These are phyloP conservation scores for Ampelomyces quisqualis DNA, from an alignment of 2,329 filamentous ascomycete species.

Conservation along the genomic window DNA sequence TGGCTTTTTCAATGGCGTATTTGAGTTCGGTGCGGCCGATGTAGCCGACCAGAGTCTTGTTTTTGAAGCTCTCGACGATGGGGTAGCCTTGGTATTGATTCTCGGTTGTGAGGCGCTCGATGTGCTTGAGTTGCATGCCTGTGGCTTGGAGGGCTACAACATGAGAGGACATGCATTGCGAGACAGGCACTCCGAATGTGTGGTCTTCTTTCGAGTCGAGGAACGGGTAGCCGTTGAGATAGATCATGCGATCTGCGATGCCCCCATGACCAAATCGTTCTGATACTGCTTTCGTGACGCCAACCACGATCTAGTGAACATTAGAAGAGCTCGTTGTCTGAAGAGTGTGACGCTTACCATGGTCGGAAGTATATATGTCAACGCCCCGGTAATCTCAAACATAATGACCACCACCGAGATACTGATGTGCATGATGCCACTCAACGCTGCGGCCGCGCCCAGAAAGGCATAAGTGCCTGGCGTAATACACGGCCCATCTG, in stretches of 20 bases:
- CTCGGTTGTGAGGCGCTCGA: constrained; percentile 73
- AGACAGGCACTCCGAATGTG: constrained; percentile 92
- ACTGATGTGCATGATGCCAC: constrained; percentile 97
- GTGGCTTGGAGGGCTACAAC: constrained; percentile 71
- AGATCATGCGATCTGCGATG: constrained; percentile 97
- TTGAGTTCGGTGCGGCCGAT: constrained; percentile 89
- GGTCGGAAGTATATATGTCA: constrained; percentile 94
- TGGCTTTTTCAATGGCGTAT: constrained; percentile 82
- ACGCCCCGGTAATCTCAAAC: constrained; percentile 96
- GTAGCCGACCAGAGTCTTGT: constrained; percentile 79
- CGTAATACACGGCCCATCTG: constrained; percentile 93
- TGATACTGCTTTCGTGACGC: constrained; percentile 89
- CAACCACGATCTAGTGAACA: constrained; percentile 76
- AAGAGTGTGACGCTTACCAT: constrained; percentile 60
- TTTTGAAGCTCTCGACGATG: constrained; percentile 72
- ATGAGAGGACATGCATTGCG: constrained; percentile 80
- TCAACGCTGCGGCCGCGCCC: constrained; percentile 85
- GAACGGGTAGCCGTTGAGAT: constrained; percentile 96
- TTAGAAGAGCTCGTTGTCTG: neutral
- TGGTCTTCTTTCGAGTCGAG: constrained; percentile 97
- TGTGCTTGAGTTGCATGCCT: constrained; percentile 71
- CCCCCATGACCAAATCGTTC: constrained; percentile 93
- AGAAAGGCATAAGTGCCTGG: constrained; percentile 96
- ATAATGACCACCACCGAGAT: constrained; percentile 98
- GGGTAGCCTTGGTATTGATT: constrained; percentile 92